Conservation (phyloP, 2,329 filamentous ascomycete genomes). For the Diaporthe aspalathi region DNA sequence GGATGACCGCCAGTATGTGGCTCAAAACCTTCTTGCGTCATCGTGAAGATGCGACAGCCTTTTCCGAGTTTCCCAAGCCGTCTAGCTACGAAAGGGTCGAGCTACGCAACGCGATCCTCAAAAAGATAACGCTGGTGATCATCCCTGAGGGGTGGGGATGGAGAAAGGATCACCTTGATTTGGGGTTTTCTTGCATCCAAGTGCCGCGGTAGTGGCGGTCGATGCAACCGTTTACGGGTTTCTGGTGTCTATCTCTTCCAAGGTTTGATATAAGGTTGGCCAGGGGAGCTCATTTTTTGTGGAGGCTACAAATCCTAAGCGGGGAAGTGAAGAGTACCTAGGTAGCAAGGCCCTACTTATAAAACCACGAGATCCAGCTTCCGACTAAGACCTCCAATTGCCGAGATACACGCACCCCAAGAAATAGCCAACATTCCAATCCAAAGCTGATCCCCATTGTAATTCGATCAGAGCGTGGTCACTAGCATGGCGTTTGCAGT, state of each 20-base stretch:
- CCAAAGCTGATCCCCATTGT: too few species aligned
- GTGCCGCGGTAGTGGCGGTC: not conserved
- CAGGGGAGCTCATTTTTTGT: not conserved
- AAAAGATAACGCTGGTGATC: too few species aligned
- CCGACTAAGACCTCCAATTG: not conserved
- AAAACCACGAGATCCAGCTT: not conserved
- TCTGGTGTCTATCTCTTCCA: not conserved
- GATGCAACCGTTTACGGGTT: not conserved
- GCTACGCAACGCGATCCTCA: too few species aligned
- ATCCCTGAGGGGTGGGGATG: not conserved
- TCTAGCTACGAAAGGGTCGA: too few species aligned
- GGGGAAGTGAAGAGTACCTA: not conserved
- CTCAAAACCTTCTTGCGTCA: too few species aligned
- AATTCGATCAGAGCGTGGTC: not conserved
- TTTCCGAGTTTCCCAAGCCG: too few species aligned
- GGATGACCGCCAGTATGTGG: too few species aligned
- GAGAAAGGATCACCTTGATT: not conserved
- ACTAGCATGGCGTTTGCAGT: not conserved
- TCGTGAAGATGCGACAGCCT: too few species aligned
- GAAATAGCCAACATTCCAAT: too few species aligned
- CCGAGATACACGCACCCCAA: too few species aligned
- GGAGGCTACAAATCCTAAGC: not conserved
- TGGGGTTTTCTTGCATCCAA: not conserved
- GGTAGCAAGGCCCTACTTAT: too few species aligned
- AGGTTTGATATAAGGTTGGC: not conserved